A percentile compares a stretch with the other conserved stretches of the same genome.
phyloP scores from a whole-genome alignment of 306 rosid species.

The Crataegus laevigata region DNA sequence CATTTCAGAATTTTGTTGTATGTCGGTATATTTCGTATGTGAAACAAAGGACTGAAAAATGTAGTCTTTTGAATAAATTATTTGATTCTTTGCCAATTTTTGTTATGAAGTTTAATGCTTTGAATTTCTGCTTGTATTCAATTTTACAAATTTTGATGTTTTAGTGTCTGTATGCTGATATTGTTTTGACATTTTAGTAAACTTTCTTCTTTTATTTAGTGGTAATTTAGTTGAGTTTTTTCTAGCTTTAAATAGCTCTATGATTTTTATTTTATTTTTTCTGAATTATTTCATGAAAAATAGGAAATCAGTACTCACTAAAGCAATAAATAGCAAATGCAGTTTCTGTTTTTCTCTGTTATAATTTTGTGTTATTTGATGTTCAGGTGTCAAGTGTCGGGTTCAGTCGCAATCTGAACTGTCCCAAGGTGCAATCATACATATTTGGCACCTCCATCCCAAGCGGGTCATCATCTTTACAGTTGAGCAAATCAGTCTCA shows the following conservation, averaged over 20 bases:
- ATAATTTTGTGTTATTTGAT: not conserved
- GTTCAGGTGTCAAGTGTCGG: constrained; percentile 45
- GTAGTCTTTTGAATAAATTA: not conserved
- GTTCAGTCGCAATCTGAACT: constrained; percentile 32
- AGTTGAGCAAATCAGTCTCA: constrained; percentile 44
- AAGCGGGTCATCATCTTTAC: constrained; percentile 46
- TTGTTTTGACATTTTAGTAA: not conserved
- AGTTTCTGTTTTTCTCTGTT: not conserved
- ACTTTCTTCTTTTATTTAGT: not conserved
- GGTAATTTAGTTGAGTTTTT: not conserved
- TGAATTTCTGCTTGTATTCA: not conserved
- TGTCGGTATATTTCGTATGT: too few relatives aligned
- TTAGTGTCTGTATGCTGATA: not conserved
- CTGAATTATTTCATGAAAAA: not conserved
- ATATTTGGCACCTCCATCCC: constrained; percentile 50
- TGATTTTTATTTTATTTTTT: not conserved
- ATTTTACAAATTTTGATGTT: not conserved
- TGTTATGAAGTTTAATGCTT: not conserved
- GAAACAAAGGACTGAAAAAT: not conserved
- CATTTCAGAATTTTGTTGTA: not conserved
- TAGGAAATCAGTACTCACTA: not conserved
- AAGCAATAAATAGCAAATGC: not conserved
- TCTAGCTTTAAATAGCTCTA: not conserved
- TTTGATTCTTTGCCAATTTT: not conserved
- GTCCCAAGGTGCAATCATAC: constrained; percentile 32